These are phyloP conservation scores for Stachybotrys chlorohalonatus DNA, from an alignment of 2,329 filamentous ascomycete genomes.

Conservation along the genomic window DNA sequence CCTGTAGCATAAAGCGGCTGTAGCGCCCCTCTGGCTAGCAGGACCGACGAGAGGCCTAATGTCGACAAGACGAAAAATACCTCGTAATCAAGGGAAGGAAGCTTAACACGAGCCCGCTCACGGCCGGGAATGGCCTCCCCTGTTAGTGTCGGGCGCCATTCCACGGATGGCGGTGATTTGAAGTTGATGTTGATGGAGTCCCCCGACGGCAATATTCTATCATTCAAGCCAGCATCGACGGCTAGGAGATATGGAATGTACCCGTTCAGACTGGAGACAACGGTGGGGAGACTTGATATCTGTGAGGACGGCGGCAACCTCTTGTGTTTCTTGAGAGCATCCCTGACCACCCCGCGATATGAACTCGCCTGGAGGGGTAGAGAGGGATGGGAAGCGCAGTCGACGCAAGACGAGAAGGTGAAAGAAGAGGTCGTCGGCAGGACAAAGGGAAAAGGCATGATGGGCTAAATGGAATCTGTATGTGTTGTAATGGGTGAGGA, in stretches of 20 bases:
- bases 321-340: slow-evolving; percentile 83
- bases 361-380: slow-evolving; percentile 76
- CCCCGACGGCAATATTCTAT: slow-evolving; percentile 27
- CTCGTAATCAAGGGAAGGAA: slow-evolving; percentile 73
- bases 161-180: slow-evolving; percentile 51
- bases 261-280: slow-evolving; percentile 60
- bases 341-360: slow-evolving; percentile 72
- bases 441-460: slow-evolving; percentile 83
- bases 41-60: slow-evolving; percentile 63
- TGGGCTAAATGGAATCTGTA: slow-evolving; percentile 6
- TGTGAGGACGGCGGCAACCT: slow-evolving; percentile 66
- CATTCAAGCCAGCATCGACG: slow-evolving; percentile 62
- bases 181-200: slow-evolving; percentile 62
- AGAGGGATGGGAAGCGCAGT: slow-evolving; percentile 78
- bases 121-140: slow-evolving; percentile 54
- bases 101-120: slow-evolving; percentile 56
- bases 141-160: slow-evolving; percentile 79
- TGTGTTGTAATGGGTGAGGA: too few species aligned
- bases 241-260: slow-evolving; percentile 82
- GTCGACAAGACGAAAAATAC: slow-evolving; percentile 70
- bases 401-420: slow-evolving; percentile 69
- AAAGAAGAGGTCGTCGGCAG: slow-evolving; percentile 86
- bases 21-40: slow-evolving; percentile 63
- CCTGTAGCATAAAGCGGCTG: slow-evolving; percentile 63
- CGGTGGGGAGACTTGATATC: slow-evolving; percentile 57